Evolutionary conservation across 1,284 basidiomycete species (phyloP).

Genomic region (Sporisorium graminicola): DNA sequence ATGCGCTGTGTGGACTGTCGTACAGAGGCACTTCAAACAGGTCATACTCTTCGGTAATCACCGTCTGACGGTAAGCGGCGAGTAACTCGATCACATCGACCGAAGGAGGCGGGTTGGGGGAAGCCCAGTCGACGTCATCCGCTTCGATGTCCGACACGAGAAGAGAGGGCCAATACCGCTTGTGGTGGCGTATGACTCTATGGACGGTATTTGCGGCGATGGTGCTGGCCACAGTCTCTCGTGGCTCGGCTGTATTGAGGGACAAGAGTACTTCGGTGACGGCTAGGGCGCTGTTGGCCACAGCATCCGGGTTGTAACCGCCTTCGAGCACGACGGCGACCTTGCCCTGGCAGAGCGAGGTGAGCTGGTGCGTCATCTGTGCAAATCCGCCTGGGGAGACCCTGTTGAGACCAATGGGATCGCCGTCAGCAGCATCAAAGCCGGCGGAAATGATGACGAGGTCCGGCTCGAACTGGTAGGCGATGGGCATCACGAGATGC

Average conservation of each 20-base stretch:
- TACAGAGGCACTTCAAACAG: slow-evolving; percentile 85
- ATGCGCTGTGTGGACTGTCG: slow-evolving; percentile 77
- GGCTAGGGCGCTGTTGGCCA: slow-evolving; percentile 86
- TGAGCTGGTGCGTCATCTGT: slow-evolving; percentile 97
- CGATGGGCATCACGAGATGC: slow-evolving; percentile 95
- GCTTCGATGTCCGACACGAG: slow-evolving; percentile 27
- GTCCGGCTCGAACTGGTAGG: slow-evolving; percentile 93
- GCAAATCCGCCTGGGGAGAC: slow-evolving; percentile 95
- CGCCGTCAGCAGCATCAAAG: slow-evolving; percentile 94
- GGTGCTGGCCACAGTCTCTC: slow-evolving; percentile 10
- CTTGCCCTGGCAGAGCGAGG: slow-evolving; percentile 87
- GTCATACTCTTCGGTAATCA: slow-evolving; percentile 78
- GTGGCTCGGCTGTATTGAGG: slow-evolving; percentile 82
- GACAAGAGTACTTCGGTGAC: slow-evolving; percentile 88
- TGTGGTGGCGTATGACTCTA: slow-evolving; percentile 86
- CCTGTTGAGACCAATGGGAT: slow-evolving; percentile 88
- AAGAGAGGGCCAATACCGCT: slow-evolving; percentile 89
- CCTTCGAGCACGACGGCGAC: slow-evolving; percentile 96
- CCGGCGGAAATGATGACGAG: slow-evolving; percentile 97
- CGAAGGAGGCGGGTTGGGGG: slow-evolving; percentile 16
- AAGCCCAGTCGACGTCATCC: slow-evolving; percentile 22
- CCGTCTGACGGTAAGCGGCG: slow-evolving; percentile 84
- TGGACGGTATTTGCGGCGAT: slow-evolving; percentile 85
- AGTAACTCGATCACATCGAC: slow-evolving; percentile 76
- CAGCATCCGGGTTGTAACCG: slow-evolving; percentile 92